Evolutionary conservation across 2,329 filamentous ascomycete genomes (phyloP), one percentile per base, ranked within the genome.

Genomic region (Fusarium abutilonis): DNA sequence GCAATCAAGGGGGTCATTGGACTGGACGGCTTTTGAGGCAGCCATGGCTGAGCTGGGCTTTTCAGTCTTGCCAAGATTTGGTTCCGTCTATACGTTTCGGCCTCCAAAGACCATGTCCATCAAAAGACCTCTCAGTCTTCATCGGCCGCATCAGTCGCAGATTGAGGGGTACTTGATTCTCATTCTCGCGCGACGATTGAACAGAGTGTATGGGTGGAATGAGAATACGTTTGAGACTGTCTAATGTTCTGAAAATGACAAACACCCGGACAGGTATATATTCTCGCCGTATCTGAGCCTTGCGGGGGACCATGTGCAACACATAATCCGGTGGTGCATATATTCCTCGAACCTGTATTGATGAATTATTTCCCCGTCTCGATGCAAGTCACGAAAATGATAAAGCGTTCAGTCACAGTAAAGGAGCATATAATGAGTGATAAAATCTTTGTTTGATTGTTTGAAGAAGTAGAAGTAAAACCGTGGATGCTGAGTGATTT

Each of bases 21-120:
- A 41, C 43, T 80, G 77, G 78, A 35, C 56, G 0, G 68, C 71
- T 0, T 82, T 83, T 26, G 73, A 75, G 47, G 63, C 70, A 1
- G 80, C 78, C 19, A 77, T 82, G 75, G 69, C 62, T 0, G 77
- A 78, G 7, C 29, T 81, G 31, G 74, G 72, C 2, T 82, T 82
- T 57, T 77, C 76, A 0, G 69, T 81, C 3, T 9, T 74, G 2
- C 75, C 78, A 2, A 78, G 73, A 53, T 74, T 74, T 32, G 79
- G 79, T 3, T 81, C 79, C 0, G 72, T 78, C 2, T 80, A 76
- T 59, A 80, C 75, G 1, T 79, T 80, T 51, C 39, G 47, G 0
- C 77, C 76, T 0, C 71, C 76, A 0, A 62, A 69, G 15, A 55
- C 15, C 1, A 68, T 75, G 65, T 52, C 31, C 0, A 65, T 65